Percentiles rank a stretch among this genome's conserved stretches.
phyloP scores from a whole-genome alignment of 2,329 filamentous ascomycete species.

The Mariannaea elegans region DNA sequence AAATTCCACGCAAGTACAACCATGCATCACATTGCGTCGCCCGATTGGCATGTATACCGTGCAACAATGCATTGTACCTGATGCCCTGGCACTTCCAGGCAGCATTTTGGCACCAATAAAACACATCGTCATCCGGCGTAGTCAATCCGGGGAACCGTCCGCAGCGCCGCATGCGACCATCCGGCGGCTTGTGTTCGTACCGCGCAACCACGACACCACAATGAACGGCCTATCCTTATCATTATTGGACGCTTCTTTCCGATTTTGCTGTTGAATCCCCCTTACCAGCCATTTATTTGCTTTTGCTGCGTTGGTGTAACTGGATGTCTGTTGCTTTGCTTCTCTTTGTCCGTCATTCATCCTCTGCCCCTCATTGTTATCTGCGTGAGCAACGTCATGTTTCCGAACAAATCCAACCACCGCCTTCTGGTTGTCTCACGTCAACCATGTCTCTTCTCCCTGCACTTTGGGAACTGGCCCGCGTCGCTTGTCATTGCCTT shows the following conservation, averaged over 20 bases:
- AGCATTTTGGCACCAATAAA: neutral
- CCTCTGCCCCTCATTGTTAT: neutral
- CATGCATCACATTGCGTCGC: neutral
- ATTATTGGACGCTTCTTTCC: neutral
- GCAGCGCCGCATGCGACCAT: neutral
- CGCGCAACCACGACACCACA: neutral
- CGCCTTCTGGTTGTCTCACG: neutral
- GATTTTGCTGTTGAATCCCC: neutral
- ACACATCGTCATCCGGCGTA: neutral
- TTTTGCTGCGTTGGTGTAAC: neutral
- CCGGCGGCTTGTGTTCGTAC: neutral
- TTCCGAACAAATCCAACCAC: neutral
- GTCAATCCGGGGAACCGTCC: slow-evolving; percentile 1
- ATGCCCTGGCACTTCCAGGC: neutral
- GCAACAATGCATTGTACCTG: neutral
- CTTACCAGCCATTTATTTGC: neutral
- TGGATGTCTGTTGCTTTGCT: neutral
- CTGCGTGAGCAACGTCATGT: neutral
- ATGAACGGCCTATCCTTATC: neutral
- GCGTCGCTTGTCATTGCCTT: slow-evolving; percentile 6
- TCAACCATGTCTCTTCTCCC: neutral
- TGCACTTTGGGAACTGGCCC: neutral
- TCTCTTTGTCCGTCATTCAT: neutral
- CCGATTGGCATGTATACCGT: neutral
- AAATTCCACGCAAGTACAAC: too few species aligned